These are phyloP conservation scores for Cercophora samala DNA, from an alignment of 495 filamentous ascomycete genomes.

Conservation along the genomic window DNA sequence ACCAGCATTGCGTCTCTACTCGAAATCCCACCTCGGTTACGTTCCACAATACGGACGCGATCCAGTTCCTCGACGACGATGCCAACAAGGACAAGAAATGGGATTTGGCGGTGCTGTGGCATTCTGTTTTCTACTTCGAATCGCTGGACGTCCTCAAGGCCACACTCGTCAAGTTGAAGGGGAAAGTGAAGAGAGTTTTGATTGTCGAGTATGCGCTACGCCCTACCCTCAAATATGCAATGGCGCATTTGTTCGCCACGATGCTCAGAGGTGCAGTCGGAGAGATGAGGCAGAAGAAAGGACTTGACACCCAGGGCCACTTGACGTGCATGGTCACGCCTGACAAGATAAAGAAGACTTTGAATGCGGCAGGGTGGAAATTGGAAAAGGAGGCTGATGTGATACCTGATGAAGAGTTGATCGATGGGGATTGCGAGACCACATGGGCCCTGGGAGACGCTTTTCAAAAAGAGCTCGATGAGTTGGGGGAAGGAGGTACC, in stretches of 20 bases:
- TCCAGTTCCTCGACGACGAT: constrained; percentile 27
- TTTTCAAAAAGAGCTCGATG: constrained; percentile 32
- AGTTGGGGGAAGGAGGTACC: constrained; percentile 17
- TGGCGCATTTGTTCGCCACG: constrained; percentile 45
- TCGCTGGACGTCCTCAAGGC: constrained; percentile 27
- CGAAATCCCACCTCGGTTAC: constrained; percentile 11
- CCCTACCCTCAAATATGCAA: constrained; percentile 26
- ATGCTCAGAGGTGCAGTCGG: constrained; percentile 30
- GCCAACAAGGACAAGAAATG: constrained; percentile 28
- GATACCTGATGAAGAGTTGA: constrained; percentile 35
- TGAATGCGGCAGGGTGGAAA: constrained; percentile 27
- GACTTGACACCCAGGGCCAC: constrained; percentile 18
- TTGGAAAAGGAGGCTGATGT: constrained; percentile 31
- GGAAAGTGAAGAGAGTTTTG: constrained; percentile 33
- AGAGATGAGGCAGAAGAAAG: constrained; percentile 15
- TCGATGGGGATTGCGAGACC: constrained; percentile 50
- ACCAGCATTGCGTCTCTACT: too few relatives aligned
- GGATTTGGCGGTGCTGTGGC: constrained; percentile 46
- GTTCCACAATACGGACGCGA: constrained; percentile 38
- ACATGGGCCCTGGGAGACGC: constrained; percentile 21
- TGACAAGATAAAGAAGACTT: constrained; percentile 17
- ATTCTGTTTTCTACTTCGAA: constrained; percentile 52
- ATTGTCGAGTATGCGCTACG: constrained; percentile 43
- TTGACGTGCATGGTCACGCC: constrained; percentile 22
- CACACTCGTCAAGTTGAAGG: constrained; percentile 35